Base-by-base conservation (phyloP, 2,329 filamentous ascomycete genomes). In the Tolypocladium paradoxum region DNA sequence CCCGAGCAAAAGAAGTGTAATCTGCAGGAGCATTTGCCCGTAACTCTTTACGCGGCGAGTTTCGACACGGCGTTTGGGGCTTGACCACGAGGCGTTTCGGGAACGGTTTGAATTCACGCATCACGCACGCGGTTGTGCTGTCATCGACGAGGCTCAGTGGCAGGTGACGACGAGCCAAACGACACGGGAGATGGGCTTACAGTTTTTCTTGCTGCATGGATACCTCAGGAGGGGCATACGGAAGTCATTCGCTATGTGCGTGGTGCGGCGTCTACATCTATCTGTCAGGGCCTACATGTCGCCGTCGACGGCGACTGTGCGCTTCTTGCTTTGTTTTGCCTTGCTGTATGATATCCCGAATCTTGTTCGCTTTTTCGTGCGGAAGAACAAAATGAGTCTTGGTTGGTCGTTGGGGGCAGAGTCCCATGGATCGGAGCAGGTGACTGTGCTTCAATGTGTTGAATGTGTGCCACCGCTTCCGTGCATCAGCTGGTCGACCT, bases 401-500 rank as follows among this genome's bases (percentile, higher is more conserved):
- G 24, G 43, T 31, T 46, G 27, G 27, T 12, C 43, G 11, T 31
- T 29, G 43, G 27, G 11, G 12, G 18, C 27, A 46, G 18, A 27
- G 27, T 6, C 27, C 16, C 16, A 6, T 6, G 27, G 9, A 12
- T n/a, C 27, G 14, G 43, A 46, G 27, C 43, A 3, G 18, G 18
- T 3, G 18, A 18, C 4, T 33, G 24, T 20, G 18, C 27, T 20
- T 20, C 27, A 2, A 5, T 2, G 43, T 14, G 22, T 7, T 16
- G 18, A 38, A 22, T 11, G 24, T 22, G 12, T n/a, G 48, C 36
- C 49, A 18, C 46, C 33, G 38, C 37, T 59, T 4, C 68, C 68
- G 54, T 82, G 79, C 51, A 82, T 56, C 50, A 83, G 58, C 50
- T 66, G 63, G 45, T 71, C 68, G 0, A 96, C 90, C 74, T 81